A percentile compares a stretch with the other conserved stretches of the same genome.
phyloP scores from a whole-genome alignment of 768 basidiomycete species.

The Leccinum ochraceum region DNA sequence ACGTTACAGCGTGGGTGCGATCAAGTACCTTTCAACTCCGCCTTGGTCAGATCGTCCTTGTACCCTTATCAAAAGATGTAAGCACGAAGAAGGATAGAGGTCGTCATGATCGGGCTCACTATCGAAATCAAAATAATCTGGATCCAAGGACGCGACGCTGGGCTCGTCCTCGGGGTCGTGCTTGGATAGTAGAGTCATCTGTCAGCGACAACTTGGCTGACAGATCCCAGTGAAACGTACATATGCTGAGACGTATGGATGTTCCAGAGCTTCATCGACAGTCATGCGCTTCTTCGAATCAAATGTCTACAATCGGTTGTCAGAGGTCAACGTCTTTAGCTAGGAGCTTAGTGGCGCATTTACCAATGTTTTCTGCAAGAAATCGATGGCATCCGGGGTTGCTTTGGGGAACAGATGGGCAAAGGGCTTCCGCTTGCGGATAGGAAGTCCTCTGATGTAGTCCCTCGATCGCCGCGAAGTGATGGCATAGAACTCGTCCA shows the following conservation, averaged over 20 bases:
- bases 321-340: conserved; percentile 30
- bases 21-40: conserved; percentile 60
- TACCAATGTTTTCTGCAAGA: conserved; percentile 70
- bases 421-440: conserved; percentile 75
- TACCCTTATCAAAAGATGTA: conserved; percentile 42
- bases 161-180: conserved; percentile 94
- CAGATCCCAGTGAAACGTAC: conserved; percentile 37
- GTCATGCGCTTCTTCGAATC: conserved; percentile 85
- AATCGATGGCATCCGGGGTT: conserved; percentile 69
- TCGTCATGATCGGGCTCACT: conserved; percentile 41
- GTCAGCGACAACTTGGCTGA: conserved; percentile 2
- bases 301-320: conserved; percentile 56
- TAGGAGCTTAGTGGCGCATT: conserved; percentile 11
- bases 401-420: conserved; percentile 75
- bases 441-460: conserved; percentile 84
- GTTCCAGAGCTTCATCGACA: conserved; percentile 78
- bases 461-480: conserved; percentile 82
- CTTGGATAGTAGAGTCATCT: conserved; percentile 34
- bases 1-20: neutral
- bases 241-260: conserved; percentile 81
- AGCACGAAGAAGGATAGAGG: conserved; percentile 4
- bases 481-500: conserved; percentile 91
- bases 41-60: conserved; percentile 75
- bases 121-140: conserved; percentile 91
- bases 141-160: conserved; percentile 71